Conservation (phyloP, 495 filamentous ascomycete species). For the Talaromyces stipitatus region DNA sequence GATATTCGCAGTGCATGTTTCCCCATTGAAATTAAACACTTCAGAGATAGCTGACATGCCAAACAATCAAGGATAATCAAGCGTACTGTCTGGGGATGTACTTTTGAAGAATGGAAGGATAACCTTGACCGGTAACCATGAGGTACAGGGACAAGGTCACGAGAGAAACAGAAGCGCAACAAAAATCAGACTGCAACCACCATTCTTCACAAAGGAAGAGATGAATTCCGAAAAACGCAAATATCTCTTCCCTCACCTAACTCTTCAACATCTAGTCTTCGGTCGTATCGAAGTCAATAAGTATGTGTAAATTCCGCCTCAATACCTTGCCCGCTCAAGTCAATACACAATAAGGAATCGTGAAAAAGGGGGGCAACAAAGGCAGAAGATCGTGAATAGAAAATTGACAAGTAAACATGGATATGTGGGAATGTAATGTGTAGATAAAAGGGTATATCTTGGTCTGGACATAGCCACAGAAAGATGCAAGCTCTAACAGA, state of each 20-base stretch:
- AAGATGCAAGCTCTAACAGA: neutral
- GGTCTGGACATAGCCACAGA: neutral
- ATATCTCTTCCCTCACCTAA: neutral
- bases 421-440: neutral
- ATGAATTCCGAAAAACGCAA: neutral
- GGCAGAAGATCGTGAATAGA: neutral
- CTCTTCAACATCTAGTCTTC: neutral
- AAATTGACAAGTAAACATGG: neutral
- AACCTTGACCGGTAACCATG: neutral
- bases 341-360: too few species aligned
- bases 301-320: neutral
- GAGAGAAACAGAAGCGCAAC: neutral
- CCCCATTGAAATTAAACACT: neutral
- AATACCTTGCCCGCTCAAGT: too few species aligned
- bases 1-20: neutral
- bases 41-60: neutral
- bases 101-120: neutral
- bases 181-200: neutral
- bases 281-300: neutral
- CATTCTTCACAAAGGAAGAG: neutral
- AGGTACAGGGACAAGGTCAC: neutral
- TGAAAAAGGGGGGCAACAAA: too few species aligned
- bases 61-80: neutral
- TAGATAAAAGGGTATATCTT: conserved; percentile 6
- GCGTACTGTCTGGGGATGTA: neutral